Evolutionary conservation across 164 flowering plant genomes (phyloP), one percentile per base, ranked within the genome.

Genomic region (Stephania cephalantha): DNA sequence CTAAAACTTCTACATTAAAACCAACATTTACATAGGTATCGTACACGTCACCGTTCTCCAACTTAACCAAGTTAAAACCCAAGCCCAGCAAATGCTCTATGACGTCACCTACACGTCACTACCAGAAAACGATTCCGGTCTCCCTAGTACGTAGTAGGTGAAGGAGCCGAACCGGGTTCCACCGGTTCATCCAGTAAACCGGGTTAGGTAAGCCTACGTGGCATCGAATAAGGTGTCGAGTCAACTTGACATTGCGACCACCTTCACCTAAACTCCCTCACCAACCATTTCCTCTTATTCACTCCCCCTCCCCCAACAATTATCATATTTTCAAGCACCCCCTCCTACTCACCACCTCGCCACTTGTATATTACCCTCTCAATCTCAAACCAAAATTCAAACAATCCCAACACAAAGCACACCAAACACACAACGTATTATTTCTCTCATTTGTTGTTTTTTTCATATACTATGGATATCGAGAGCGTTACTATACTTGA

Each of bases 161-260:
- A 76, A 76, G 69, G 9, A 29, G 0, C 63, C 8, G 35, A 63
- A 13, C 10, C 22, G 25, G n/a, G 3, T 3, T 30, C 13, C 7
- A 71, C 73, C 44, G 22, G 70, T 15, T 13, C 25, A 46, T 0
- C 69, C 73, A 45, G 78, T 76, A 25, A 76, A 17, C 25, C 8
- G 2, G 71, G 74, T 71, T 76, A 71, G 78, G 78, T 76, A 52
- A 76, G 50, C 64, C 46, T 31, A 74, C 71, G 71, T 68, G 71
- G 76, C 68, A 67, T 7, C 0, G 2, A 6, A n/a, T 29, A 45
- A 2, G 30, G 31, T 30, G 12, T 69, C 10, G 11, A 35, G 48
- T 52, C 77, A 75, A 70, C 72, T 6, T 69, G 22, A 61, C 66
- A 55, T 58, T 68, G 20, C 17, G 70, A 66, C 70, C 72, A 74